Conservation (phyloP, 495 filamentous ascomycete genomes). For the Diplogelasinospora grovesii region DNA sequence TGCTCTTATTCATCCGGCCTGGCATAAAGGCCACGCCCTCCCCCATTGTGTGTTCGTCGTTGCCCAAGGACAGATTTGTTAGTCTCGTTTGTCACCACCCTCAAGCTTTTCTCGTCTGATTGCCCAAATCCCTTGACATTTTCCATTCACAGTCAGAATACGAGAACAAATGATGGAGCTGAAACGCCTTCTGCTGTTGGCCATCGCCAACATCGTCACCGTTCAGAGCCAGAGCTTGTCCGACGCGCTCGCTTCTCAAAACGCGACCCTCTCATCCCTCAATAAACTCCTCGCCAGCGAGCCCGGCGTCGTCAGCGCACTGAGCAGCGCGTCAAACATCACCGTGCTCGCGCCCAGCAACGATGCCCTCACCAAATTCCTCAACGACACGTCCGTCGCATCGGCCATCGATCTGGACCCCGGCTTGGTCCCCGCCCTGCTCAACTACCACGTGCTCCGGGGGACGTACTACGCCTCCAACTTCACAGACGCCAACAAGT, state of each 20-base stretch:
- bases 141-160: too few relatives aligned
- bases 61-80: too few relatives aligned
- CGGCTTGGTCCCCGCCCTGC: conserved; percentile 39
- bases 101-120: not conserved
- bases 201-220: conserved; percentile 13
- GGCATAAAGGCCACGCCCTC: too few relatives aligned
- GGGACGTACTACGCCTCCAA: conserved; percentile 43
- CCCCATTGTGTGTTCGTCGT: too few relatives aligned
- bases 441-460: conserved; percentile 61
- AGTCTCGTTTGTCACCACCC: too few relatives aligned
- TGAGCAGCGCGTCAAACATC: conserved; percentile 45
- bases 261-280: conserved; percentile 35
- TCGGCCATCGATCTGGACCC: conserved; percentile 26
- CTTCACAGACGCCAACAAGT: conserved; percentile 17
- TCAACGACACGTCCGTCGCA: conserved; percentile 22
- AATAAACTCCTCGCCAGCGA: conserved; percentile 37
- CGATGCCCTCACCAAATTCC: conserved; percentile 43
- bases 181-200: conserved; percentile 25
- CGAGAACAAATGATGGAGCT: too few relatives aligned
- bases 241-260: conserved; percentile 32
- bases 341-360: conserved; percentile 63
- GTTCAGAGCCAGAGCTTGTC: conserved; percentile 27
- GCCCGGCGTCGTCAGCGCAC: conserved; percentile 28
- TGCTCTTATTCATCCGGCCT: too few relatives aligned
- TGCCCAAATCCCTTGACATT: too few relatives aligned